Evolutionary conservation across 306 rosid species (phyloP).

Genomic region (Begonia loranthoides): DNA sequence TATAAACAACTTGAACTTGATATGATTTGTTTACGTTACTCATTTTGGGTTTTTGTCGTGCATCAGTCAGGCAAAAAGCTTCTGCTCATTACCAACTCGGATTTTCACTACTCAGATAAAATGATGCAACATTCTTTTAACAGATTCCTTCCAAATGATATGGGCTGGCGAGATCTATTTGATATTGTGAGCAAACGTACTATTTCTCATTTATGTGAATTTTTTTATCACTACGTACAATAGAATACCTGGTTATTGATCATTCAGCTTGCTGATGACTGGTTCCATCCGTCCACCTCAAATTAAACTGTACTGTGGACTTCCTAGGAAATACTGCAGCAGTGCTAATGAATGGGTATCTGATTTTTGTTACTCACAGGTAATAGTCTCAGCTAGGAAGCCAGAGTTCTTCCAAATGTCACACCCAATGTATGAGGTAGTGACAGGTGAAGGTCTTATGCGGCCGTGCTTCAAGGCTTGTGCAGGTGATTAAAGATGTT

Average conservation of each 20-base stretch:
- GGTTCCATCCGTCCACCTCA: too few species aligned
- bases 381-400: conserved; percentile 91
- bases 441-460: conserved; percentile 92
- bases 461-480: conserved; percentile 90
- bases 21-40: conserved; percentile 11
- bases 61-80: conserved; percentile 90
- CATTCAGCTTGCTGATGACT: too few species aligned
- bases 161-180: conserved; percentile 92
- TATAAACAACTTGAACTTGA: conserved; percentile 6
- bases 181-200: conserved; percentile 62
- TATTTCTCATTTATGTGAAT: background rate
- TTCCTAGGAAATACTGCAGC: too few species aligned
- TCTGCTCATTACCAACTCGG: conserved; percentile 93
- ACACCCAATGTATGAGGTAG: conserved; percentile 96
- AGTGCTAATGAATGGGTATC: too few species aligned
- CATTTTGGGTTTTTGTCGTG: conserved; percentile 16
- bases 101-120: conserved; percentile 80
- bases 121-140: conserved; percentile 96
- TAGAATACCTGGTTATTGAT: too few species aligned
- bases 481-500: conserved; percentile 41
- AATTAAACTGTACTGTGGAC: too few species aligned
- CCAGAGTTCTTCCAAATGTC: conserved; percentile 95
- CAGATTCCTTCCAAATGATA: conserved; percentile 89
- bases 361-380: conserved; percentile 21
- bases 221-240: background rate